Evolutionary conservation across 148 eudicot genomes (phyloP), one percentile per base, ranked within the genome.

Genomic region (Nepenthes mirabilis): DNA sequence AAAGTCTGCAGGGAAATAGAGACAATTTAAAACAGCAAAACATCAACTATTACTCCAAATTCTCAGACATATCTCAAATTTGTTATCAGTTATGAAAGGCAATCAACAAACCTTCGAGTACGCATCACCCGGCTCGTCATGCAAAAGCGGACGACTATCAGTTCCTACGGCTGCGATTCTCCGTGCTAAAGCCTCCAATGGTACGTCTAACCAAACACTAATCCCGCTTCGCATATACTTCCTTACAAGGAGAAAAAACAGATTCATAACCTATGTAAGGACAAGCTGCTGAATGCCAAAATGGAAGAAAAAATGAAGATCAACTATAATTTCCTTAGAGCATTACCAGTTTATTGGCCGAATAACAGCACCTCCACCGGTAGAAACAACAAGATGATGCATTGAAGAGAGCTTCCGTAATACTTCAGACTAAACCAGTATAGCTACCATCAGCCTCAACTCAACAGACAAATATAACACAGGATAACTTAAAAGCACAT

Each of bases 331-430:
- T 36, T 10, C 33, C 56, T 40, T 32, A 36, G 14, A 66, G 57
- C 14, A 11, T 52, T 82, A 88, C 98, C 98, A 88, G 70, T 93
- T 93, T 61, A 88, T 64, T 36, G 96, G 96, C 64, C 95, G 82
- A 51, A 86, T 69, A 63, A 93, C 98, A 50, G 91, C 98, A 69
- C 98, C 98, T 43, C 98, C 98, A 51, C 98, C 98, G 1, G 98
- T 93, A 43, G 98, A 93, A 76, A 88, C 78, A 66, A 93, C 95
- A 36, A 80, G 67, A 37, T 63, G 77, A 11, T 74, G 78, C 90
- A 74, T 79, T 8, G 61, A 52, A 59, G 98, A 88, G 47, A 88
- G 62, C 69, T 82, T 79, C 64, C 65, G 59, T 72, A 93, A 75
- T 64, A 71, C 87, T 73, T 93, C 82, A 37, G 95, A 88, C 98